Evolutionary conservation across 2,329 filamentous ascomycete species (phyloP).

Genomic region (Zasmidium angulare): DNA sequence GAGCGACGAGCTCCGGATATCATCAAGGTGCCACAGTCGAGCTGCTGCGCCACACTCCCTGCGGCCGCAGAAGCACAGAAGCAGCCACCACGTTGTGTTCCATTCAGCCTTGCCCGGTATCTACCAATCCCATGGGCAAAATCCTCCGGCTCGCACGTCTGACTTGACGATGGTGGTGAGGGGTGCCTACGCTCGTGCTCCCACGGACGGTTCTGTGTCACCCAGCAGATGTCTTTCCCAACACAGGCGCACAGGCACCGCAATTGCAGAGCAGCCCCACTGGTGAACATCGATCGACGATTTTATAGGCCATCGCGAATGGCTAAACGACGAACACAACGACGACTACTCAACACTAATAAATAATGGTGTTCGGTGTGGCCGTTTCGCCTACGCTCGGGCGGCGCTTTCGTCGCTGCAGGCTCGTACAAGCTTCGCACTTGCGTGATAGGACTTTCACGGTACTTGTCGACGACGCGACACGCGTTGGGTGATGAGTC

Average conservation of each 20-base stretch:
- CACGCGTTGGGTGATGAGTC: background rate
- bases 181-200: background rate
- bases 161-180: too few species aligned
- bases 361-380: background rate
- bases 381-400: background rate
- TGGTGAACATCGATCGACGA: background rate
- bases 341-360: background rate
- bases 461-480: background rate
- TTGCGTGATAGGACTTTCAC: too few species aligned
- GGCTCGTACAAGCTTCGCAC: too few species aligned
- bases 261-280: background rate
- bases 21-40: background rate
- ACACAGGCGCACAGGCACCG: background rate
- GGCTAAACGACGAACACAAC: background rate
- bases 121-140: too few species aligned
- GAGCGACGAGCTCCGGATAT: background rate
- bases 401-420: background rate
- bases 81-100: background rate
- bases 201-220: background rate
- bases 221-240: background rate
- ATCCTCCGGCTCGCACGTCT: too few species aligned
- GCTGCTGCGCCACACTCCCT: slow-evolving; percentile 11
- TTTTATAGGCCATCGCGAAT: background rate
- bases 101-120: background rate
- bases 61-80: background rate